phyloP scores from a whole-genome alignment of 371 early-diverging fungal genomes.

The Agmasoma carcini region DNA sequence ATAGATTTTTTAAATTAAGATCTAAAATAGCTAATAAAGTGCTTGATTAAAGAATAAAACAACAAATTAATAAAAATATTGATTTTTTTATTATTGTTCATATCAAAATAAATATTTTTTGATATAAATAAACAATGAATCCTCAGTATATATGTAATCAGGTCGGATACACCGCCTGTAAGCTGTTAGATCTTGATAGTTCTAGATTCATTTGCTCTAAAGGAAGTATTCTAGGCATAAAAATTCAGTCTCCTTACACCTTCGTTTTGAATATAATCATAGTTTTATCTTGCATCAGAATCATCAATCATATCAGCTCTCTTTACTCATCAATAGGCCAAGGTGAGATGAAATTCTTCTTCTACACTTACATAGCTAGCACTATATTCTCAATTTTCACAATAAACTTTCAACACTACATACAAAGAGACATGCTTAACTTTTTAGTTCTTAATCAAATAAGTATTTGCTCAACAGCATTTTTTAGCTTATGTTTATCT shows the following conservation, averaged over 20 bases:
- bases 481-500: constrained; percentile 35
- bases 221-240: constrained; percentile 3
- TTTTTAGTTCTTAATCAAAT: constrained; percentile 23
- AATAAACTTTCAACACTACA: constrained; percentile 6
- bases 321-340: constrained; percentile 38
- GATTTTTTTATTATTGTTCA: too few species aligned
- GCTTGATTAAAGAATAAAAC: too few species aligned
- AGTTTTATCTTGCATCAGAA: constrained; percentile 15
- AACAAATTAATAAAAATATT: too few species aligned
- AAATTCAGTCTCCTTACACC: constrained; percentile 31
- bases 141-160: constrained; percentile 34
- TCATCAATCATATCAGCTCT: constrained; percentile 32
- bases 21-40: too few species aligned
- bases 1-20: too few species aligned
- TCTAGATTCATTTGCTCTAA: constrained; percentile 19
- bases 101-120: too few species aligned
- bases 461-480: constrained; percentile 18
- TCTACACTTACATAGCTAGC: constrained; percentile 32
- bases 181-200: constrained; percentile 5
- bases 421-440: background rate
- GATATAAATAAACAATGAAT: too few species aligned
- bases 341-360: constrained; percentile 44
- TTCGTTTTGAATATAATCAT: constrained; percentile 18
- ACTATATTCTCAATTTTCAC: constrained; percentile 17
- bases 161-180: constrained; percentile 34